Evolutionary conservation across 2,329 filamentous ascomycete genomes (phyloP).

Genomic region (Colletotrichum simmondsii): DNA sequence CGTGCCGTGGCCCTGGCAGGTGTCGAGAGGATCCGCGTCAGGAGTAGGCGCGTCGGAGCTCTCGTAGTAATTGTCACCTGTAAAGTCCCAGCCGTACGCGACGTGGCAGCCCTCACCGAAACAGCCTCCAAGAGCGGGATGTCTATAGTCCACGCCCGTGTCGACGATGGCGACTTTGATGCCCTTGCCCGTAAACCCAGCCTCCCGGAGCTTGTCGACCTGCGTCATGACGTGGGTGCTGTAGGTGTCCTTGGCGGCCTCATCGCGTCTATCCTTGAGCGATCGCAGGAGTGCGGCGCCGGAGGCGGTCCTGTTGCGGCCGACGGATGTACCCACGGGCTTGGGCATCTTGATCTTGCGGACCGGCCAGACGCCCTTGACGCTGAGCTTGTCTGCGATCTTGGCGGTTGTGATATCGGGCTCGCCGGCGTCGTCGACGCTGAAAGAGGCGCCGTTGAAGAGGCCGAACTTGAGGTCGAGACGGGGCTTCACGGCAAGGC

Average conservation of each 20-base stretch:
- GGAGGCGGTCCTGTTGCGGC: constrained; percentile 33
- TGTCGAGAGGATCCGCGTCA: constrained; percentile 52
- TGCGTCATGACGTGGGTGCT: constrained; percentile 45
- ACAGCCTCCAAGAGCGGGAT: constrained; percentile 62
- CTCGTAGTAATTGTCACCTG: constrained; percentile 50
- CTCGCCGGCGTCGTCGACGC: constrained; percentile 40
- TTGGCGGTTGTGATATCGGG: constrained; percentile 37
- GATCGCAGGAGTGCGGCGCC: constrained; percentile 17
- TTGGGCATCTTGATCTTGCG: constrained; percentile 36
- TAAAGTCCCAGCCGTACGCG: constrained; percentile 58
- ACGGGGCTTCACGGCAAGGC: constrained; percentile 36
- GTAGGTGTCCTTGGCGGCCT: constrained; percentile 26
- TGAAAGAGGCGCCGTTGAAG: constrained; percentile 41
- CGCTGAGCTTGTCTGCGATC: constrained; percentile 38
- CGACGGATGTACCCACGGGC: constrained; percentile 29
- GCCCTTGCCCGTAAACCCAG: constrained; percentile 57
- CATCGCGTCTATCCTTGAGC: constrained; percentile 1
- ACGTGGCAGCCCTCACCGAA: constrained; percentile 62
- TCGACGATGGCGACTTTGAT: constrained; percentile 55
- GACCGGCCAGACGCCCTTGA: constrained; percentile 45
- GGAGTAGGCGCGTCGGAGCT: constrained; percentile 44
- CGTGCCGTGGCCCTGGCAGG: constrained; percentile 55
- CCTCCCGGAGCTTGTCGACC: constrained; percentile 52
- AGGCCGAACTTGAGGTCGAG: constrained; percentile 38
- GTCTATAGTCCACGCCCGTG: constrained; percentile 57